Evolutionary conservation across 768 basidiomycete genomes (phyloP), one percentile per base, ranked within the genome.

Genomic region (Lactarius tabidus): DNA sequence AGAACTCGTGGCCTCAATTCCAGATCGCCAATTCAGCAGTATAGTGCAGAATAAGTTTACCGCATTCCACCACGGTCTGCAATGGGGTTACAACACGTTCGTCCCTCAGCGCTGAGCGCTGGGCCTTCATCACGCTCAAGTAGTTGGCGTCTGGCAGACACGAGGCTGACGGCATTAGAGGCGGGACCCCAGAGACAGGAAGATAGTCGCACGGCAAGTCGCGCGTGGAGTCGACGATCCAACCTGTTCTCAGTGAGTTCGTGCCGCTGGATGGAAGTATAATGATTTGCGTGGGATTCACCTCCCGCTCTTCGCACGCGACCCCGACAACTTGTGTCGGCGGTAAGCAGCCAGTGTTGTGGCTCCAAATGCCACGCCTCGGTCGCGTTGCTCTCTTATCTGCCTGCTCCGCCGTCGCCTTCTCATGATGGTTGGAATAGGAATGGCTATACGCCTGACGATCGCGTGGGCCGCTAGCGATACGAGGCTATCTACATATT

Each of bases 331-430:
- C 63, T 39, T 17, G 38, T 41, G 31, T 41, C 52, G 51, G 51
- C 52, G 51, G 51, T 10, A 59, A 59, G 31, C 43, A 15, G 43
- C 59, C 64, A 57, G 45, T n/a, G 35, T 20, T 6, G 36, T 51
- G 39, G 58, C 53, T 33, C 59, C 23, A 20, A 18, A 45, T 29
- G 36, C 53, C 59, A 59, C 63, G 63, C 63, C 23, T 23, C 10
- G 26, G 18, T 45, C 29, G 60, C 55, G 55, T 65, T 62, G 45
- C 43, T 5, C 38, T 28, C 39, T 60, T 65, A 65, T 65, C 60
- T 51, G 39, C 23, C 38, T 31, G 23, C 36, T 23, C 36, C 51
- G 56, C 36, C 52, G n/a, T 60, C 35, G 64, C 43, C 17, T 60
- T 51, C 41, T 53, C 15, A 31, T 52, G 23, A 9, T 14, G 14